A percentile compares a stretch with the other conserved stretches of the same genome.
Conservation (phyloP, 2,329 filamentous ascomycete species). For the Botrytis tulipae region DNA sequence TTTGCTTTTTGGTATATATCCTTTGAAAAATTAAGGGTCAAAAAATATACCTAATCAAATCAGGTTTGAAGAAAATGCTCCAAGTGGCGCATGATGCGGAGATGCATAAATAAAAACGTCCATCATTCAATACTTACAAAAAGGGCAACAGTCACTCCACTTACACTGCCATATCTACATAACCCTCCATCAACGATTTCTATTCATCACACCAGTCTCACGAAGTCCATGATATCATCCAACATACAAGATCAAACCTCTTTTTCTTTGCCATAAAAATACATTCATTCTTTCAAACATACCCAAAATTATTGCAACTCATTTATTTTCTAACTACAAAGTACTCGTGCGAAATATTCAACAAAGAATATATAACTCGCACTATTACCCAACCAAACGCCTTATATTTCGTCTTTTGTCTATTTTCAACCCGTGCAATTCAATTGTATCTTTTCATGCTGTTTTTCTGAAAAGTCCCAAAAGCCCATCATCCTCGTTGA, state of each 20-base stretch:
- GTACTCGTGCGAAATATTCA: neutral
- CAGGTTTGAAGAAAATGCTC: neutral
- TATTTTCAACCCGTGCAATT: neutral
- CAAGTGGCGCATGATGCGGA: neutral
- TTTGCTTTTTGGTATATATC: neutral
- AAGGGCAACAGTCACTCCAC: neutral
- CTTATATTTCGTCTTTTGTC: neutral
- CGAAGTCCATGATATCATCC: neutral
- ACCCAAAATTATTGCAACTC: neutral
- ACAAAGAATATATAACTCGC: neutral
- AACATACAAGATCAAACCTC: fast-evolving
- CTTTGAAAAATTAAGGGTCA: neutral
- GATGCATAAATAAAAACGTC: neutral
- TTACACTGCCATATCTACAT: neutral
- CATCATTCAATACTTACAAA: too few species aligned
- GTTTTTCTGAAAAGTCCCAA: neutral
- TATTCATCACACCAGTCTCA: neutral
- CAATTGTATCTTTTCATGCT: neutral
- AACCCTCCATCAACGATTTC: neutral
- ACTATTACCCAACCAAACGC: neutral
- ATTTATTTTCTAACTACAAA: neutral
- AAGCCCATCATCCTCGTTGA: neutral
- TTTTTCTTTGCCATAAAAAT: neutral
- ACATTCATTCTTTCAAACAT: neutral
- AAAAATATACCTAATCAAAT: neutral